Percentiles rank a stretch among this genome's conserved stretches.
Conservation (phyloP, 2,329 filamentous ascomycete genomes). For the Trichoderma citrinoviride region DNA sequence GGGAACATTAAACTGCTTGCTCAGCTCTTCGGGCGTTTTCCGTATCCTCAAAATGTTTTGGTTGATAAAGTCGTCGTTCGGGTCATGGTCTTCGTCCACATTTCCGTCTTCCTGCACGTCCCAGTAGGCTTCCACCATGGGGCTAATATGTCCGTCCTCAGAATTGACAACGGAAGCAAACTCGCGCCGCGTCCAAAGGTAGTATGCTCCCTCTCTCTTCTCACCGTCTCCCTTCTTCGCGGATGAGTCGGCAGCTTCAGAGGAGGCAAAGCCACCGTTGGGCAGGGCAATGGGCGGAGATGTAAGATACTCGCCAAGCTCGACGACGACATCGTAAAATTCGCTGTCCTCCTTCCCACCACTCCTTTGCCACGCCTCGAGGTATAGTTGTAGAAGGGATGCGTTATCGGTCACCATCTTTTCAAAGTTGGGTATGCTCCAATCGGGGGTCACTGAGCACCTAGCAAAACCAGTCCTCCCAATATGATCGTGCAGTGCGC, state of each 20-base stretch:
- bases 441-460: slow-evolving; percentile 87
- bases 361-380: slow-evolving; percentile 74
- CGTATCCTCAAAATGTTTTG: slow-evolving; percentile 82
- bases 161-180: slow-evolving; percentile 68
- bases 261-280: slow-evolving; percentile 77
- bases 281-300: slow-evolving; percentile 63
- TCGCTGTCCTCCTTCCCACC: slow-evolving; percentile 58
- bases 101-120: slow-evolving; percentile 83
- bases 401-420: slow-evolving; percentile 95
- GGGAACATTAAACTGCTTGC: slow-evolving; percentile 70
- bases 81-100: slow-evolving; percentile 75
- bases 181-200: slow-evolving; percentile 89
- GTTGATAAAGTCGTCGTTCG: slow-evolving; percentile 90
- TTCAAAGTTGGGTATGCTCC: slow-evolving; percentile 94
- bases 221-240: slow-evolving; percentile 72
- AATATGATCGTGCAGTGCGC: slow-evolving; percentile 56
- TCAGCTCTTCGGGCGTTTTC: slow-evolving; percentile 65
- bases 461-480: slow-evolving; percentile 58
- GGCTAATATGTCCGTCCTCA: slow-evolving; percentile 56
- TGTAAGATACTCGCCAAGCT: slow-evolving; percentile 84
- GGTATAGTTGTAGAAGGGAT: slow-evolving; percentile 76
- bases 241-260: slow-evolving; percentile 85
- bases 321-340: slow-evolving; percentile 73
- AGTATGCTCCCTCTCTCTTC: slow-evolving; percentile 88
- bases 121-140: slow-evolving; percentile 79